Evolutionary conservation across 257 asterid species (phyloP).

Genomic region (Capsicum baccatum): DNA sequence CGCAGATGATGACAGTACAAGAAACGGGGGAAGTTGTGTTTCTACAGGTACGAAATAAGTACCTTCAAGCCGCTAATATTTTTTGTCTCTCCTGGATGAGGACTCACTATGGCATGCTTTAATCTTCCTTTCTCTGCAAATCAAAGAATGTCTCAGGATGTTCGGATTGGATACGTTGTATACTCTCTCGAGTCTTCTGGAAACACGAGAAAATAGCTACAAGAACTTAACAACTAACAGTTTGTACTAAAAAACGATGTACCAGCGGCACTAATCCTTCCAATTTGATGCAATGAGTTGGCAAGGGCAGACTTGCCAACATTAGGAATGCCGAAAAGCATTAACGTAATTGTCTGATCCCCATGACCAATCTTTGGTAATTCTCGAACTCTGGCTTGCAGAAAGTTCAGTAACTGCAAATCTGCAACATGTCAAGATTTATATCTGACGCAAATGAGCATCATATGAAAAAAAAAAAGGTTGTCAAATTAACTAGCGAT

Average conservation of each 20-base stretch:
- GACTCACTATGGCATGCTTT: slow-evolving; percentile 73
- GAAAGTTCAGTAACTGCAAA: slow-evolving; percentile 70
- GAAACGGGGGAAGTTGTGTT: too few relatives aligned
- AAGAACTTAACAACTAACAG: slow-evolving; percentile 19
- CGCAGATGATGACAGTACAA: too few relatives aligned
- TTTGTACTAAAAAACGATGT: slow-evolving; percentile 27
- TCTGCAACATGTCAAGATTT: slow-evolving; percentile 26
- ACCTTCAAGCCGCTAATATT: slow-evolving; percentile 89
- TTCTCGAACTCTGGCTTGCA: slow-evolving; percentile 83
- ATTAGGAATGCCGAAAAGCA: slow-evolving; percentile 92
- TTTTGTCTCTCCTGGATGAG: slow-evolving; percentile 86
- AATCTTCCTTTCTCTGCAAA: slow-evolving; percentile 85
- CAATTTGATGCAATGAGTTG: slow-evolving; percentile 87
- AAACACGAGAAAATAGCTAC: background rate
- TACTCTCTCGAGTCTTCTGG: background rate
- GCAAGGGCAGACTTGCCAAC: slow-evolving; percentile 96
- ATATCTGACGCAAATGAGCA: background rate
- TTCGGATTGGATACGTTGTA: slow-evolving; percentile 30
- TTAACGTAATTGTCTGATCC: slow-evolving; percentile 54
- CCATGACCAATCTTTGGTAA: slow-evolving; percentile 45
- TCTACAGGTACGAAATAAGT: background rate
- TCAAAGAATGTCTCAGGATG: slow-evolving; percentile 27
- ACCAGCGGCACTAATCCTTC: slow-evolving; percentile 95
- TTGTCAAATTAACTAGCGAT: background rate
- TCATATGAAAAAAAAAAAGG: background rate